Percentiles rank a stretch among this genome's conserved stretches.
Conservation (phyloP, 1,284 basidiomycete genomes). For the Peniophora sp. region DNA sequence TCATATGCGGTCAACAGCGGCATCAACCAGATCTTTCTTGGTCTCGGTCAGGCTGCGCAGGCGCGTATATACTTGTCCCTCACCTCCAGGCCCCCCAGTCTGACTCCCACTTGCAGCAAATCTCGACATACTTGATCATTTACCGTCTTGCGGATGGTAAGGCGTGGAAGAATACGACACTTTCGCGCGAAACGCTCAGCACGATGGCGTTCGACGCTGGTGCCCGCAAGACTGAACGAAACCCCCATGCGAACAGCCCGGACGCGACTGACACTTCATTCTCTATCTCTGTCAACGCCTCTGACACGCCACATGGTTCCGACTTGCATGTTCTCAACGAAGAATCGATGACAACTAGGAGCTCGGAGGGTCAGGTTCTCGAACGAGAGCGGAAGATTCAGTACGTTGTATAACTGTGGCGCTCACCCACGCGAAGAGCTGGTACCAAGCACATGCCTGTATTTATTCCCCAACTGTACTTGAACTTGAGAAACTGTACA, state of each 20-base stretch:
- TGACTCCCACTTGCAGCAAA: constrained; percentile 22
- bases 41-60: background rate
- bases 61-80: background rate
- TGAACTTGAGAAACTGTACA: no score
- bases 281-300: background rate
- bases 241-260: no score
- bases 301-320: background rate
- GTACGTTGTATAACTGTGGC: background rate
- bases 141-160: constrained; percentile 17
- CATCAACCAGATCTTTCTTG: constrained; percentile 1
- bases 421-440: no score
- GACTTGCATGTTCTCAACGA: background rate
- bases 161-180: constrained; percentile 12
- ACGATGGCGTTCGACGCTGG: background rate
- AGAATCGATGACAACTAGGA: no score
- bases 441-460: no score
- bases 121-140: constrained; percentile 31
- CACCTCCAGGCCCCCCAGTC: background rate
- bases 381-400: background rate
- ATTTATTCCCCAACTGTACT: no score
- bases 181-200: background rate
- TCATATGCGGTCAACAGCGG: constrained; percentile 32
- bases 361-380: background rate
- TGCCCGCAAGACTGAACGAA: no score
- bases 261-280: background rate